Evolutionary conservation across 306 rosid genomes (phyloP).

Genomic region (Vicia villosa): DNA sequence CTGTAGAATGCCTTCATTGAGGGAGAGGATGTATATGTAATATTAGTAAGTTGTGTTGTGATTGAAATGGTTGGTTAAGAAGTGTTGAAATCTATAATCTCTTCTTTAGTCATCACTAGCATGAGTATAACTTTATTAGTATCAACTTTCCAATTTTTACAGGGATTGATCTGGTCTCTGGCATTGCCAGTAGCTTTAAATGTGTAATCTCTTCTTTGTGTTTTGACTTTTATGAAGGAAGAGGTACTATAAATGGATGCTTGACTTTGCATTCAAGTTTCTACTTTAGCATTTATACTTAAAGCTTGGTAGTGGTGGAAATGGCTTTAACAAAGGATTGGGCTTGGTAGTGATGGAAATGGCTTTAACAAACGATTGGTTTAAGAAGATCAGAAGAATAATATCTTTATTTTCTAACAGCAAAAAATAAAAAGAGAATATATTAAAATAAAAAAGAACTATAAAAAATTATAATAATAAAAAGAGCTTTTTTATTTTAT

Average conservation of each 20-base stretch:
- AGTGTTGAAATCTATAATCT: not conserved
- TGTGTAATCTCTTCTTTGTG: too few relatives aligned
- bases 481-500: too few relatives aligned
- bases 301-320: too few relatives aligned
- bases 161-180: not conserved
- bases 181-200: too few relatives aligned
- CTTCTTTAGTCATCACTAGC: too few relatives aligned
- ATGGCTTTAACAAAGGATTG: constrained; percentile 29
- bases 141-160: constrained; percentile 9
- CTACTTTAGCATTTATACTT: constrained; percentile 28
- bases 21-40: not conserved
- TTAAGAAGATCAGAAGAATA: not conserved
- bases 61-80: constrained; percentile 12
- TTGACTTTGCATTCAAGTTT: constrained; percentile 49
- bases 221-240: too few relatives aligned
- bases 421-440: constrained; percentile 32
- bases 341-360: constrained; percentile 14
- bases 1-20: constrained; percentile 15
- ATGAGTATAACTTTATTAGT: not conserved
- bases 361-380: constrained; percentile 28
- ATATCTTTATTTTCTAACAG: constrained; percentile 31
- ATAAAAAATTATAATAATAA: not conserved
- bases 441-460: constrained; percentile 35
- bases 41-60: not conserved
- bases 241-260: constrained; percentile 33